phyloP scores from a whole-genome alignment of 1,139 yeast genomes.

The Hanseniaspora sp. region DNA sequence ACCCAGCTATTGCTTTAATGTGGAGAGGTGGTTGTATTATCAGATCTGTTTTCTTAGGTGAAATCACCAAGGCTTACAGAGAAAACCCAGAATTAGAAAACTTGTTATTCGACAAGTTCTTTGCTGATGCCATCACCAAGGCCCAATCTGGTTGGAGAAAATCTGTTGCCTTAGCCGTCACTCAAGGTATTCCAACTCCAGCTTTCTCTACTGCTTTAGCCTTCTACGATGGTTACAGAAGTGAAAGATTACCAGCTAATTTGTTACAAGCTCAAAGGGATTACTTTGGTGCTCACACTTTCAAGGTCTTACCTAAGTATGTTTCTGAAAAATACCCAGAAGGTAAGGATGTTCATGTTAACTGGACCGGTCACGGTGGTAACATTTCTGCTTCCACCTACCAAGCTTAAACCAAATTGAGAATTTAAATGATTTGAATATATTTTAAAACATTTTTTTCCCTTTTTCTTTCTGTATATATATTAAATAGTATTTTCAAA shows the following conservation, averaged over 20 bases:
- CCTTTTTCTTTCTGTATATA: background rate
- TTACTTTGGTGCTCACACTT: slow-evolving; percentile 99
- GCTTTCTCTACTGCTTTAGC: slow-evolving; percentile 95
- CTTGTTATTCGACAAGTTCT: slow-evolving; percentile 91
- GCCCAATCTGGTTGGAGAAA: slow-evolving; percentile 96
- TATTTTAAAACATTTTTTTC: background rate
- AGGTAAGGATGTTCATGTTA: slow-evolving; percentile 79
- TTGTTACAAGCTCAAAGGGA: slow-evolving; percentile 98
- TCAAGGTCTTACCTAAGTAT: slow-evolving; percentile 81
- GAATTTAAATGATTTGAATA: background rate
- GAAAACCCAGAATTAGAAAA: slow-evolving; percentile 87
- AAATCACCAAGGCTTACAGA: slow-evolving; percentile 93
- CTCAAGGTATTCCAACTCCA: slow-evolving; percentile 90
- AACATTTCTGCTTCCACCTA: slow-evolving; percentile 90
- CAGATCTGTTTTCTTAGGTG: slow-evolving; percentile 95
- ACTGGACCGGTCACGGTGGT: slow-evolving; percentile 99
- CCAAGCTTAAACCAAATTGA: slow-evolving; percentile 49
- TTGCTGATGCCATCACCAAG: slow-evolving; percentile 77
- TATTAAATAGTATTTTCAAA: too few relatives aligned
- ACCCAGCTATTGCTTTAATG: slow-evolving; percentile 97
- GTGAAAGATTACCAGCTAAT: slow-evolving; percentile 91
- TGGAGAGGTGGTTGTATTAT: slow-evolving; percentile 99
- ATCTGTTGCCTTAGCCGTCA: slow-evolving; percentile 65
- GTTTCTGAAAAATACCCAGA: slow-evolving; percentile 68
- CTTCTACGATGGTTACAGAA: slow-evolving; percentile 98